Evolutionary conservation across 2,329 filamentous ascomycete species (phyloP).

Genomic region (Aspergillus glaucus): DNA sequence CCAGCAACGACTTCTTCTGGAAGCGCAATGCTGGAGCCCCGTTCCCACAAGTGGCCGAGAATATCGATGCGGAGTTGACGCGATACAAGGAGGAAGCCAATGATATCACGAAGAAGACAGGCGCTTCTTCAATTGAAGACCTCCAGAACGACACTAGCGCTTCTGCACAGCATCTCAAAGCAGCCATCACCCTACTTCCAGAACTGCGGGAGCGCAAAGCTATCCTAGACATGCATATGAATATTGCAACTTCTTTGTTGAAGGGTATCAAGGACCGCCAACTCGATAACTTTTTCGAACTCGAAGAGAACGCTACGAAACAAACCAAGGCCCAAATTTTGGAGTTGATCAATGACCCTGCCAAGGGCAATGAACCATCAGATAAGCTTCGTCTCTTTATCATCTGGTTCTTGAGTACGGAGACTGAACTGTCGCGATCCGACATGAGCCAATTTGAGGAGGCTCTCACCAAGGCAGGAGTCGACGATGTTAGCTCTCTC

Average conservation of each 20-base stretch:
- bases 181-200: constrained; percentile 85
- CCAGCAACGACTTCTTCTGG: constrained; percentile 93
- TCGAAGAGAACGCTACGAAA: constrained; percentile 89
- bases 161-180: constrained; percentile 90
- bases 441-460: constrained; percentile 86
- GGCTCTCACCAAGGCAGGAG: constrained; percentile 66
- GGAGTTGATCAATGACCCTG: constrained; percentile 72
- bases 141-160: constrained; percentile 81
- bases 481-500: constrained; percentile 67
- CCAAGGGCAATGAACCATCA: constrained; percentile 73
- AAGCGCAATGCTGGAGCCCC: constrained; percentile 81
- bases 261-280: constrained; percentile 91
- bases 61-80: constrained; percentile 88
- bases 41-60: constrained; percentile 92
- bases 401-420: constrained; percentile 94
- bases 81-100: constrained; percentile 93
- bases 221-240: constrained; percentile 98
- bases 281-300: constrained; percentile 90
- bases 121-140: constrained; percentile 86
- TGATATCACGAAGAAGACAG: constrained; percentile 91
- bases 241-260: constrained; percentile 74
- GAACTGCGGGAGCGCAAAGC: constrained; percentile 89
- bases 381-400: constrained; percentile 94
- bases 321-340: constrained; percentile 84
- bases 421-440: constrained; percentile 73